These are phyloP conservation scores for Fusarium marasasianum DNA, from an alignment of 2,329 filamentous ascomycete species.

Conservation along the genomic window DNA sequence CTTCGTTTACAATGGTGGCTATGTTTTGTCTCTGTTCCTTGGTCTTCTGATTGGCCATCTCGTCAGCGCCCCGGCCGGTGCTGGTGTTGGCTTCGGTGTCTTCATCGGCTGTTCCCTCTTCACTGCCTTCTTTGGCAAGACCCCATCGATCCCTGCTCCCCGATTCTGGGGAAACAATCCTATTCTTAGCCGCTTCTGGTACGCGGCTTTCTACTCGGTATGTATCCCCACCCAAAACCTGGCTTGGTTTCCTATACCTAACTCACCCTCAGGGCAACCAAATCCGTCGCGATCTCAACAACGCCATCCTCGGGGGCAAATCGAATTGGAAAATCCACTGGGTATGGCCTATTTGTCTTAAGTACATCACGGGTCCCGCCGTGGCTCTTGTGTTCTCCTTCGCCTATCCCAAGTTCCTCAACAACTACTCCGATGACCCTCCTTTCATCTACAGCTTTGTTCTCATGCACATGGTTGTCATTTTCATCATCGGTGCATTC, in stretches of 20 bases:
- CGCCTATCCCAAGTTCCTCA: constrained; percentile 50
- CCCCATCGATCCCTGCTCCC: constrained; percentile 51
- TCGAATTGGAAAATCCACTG: constrained; percentile 60
- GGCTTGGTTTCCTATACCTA: too few species aligned
- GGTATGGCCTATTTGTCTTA: constrained; percentile 56
- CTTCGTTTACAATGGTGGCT: constrained; percentile 56
- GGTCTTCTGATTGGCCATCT: constrained; percentile 59
- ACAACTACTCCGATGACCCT: constrained; percentile 9
- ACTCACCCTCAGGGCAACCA: constrained; percentile 56
- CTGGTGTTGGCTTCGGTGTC: constrained; percentile 59
- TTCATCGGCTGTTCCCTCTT: constrained; percentile 52
- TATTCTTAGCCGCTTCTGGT: constrained; percentile 57
- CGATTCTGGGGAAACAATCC: constrained; percentile 54
- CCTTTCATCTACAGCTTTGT: constrained; percentile 35
- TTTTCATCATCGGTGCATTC: constrained; percentile 32
- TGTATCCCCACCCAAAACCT: constrained; percentile 28
- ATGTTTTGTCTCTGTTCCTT: constrained; percentile 58
- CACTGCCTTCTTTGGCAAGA: constrained; percentile 50
- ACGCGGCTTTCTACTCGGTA: constrained; percentile 62
- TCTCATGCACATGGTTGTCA: constrained; percentile 30
- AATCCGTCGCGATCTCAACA: constrained; percentile 60
- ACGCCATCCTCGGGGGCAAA: constrained; percentile 53
- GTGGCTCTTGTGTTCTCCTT: constrained; percentile 59
- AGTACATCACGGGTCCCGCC: constrained; percentile 56
- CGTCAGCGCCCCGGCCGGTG: constrained; percentile 52